Percentiles rank a stretch among this genome's conserved stretches.
Conservation (phyloP, 306 rosid genomes). For the Sesbania bispinosa region DNA sequence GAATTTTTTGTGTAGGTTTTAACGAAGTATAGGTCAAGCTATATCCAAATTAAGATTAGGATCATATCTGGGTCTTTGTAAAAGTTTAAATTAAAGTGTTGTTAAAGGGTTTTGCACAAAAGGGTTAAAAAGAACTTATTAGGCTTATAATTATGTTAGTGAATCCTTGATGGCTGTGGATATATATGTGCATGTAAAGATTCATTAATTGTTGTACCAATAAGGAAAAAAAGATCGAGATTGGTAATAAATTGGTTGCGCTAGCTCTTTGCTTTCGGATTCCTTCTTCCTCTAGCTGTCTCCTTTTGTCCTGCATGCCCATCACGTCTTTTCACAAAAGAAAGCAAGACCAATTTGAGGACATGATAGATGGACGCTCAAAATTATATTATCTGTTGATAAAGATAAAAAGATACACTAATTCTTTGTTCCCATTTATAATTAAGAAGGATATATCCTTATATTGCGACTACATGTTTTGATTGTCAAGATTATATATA, state of each 20-base stretch:
- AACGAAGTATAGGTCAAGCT: background rate
- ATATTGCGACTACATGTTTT: no score
- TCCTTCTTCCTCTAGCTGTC: conserved; percentile 14
- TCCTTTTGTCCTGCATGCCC: conserved; percentile 22
- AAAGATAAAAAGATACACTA: background rate
- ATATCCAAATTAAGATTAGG: background rate
- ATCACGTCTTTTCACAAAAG: conserved; percentile 21
- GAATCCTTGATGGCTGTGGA: background rate
- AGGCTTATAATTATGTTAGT: background rate
- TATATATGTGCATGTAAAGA: no score
- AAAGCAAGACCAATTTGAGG: background rate
- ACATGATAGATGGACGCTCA: conserved; percentile 11
- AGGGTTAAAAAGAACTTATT: background rate
- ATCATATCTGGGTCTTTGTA: background rate
- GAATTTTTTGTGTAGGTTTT: background rate
- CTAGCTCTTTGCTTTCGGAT: background rate
- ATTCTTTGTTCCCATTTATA: background rate
- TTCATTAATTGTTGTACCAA: no score
- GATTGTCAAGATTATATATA: background rate
- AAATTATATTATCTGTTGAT: background rate
- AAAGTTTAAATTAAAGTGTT: background rate
- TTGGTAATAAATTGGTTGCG: no score
- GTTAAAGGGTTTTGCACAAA: background rate
- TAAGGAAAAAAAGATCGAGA: no score
- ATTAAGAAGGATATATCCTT: no score